Conservation (phyloP, 1,139 yeast genomes). For the Blastobotrys serpentis region DNA sequence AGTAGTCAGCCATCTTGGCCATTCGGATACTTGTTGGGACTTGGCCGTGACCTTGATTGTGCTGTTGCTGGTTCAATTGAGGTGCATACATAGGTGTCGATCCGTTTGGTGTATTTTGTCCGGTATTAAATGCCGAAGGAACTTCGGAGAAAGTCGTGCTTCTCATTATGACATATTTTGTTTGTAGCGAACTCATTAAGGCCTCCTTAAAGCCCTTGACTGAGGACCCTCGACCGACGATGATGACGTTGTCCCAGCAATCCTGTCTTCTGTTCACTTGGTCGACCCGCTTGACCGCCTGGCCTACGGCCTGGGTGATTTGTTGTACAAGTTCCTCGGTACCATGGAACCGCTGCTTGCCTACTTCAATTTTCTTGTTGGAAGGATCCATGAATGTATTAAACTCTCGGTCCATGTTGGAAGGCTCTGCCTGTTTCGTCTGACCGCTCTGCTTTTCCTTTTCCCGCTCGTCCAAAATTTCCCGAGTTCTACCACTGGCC, state of each 20-base stretch:
- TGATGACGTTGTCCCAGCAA: conserved; percentile 78
- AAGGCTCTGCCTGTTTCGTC: conserved; percentile 40
- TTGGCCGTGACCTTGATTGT: conserved; percentile 47
- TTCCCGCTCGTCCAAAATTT: conserved; percentile 60
- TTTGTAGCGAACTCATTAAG: conserved; percentile 56
- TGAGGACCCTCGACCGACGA: conserved; percentile 73
- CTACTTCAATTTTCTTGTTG: conserved; percentile 60
- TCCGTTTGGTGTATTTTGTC: conserved; percentile 36
- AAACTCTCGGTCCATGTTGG: conserved; percentile 47
- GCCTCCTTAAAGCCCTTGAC: conserved; percentile 79
- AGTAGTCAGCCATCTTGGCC: conserved; percentile 82
- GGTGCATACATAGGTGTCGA: conserved; percentile 31
- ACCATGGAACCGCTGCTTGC: conserved; percentile 87
- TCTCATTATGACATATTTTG: conserved; percentile 53
- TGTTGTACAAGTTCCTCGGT: conserved; percentile 54
- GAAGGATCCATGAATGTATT: conserved; percentile 63
- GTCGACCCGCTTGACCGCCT: conserved; percentile 54
- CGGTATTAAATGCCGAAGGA: conserved; percentile 40
- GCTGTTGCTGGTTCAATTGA: conserved; percentile 20
- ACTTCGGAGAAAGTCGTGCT: conserved; percentile 40
- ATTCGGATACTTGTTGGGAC: conserved; percentile 72
- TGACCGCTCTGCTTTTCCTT: conserved; percentile 44
- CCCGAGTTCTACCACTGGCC: conserved; percentile 69
- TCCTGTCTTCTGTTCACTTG: conserved; percentile 76
- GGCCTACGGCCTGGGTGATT: conserved; percentile 56